Base-by-base conservation (phyloP, 2,329 filamentous ascomycete species). In the Xylariaceae sp. region DNA sequence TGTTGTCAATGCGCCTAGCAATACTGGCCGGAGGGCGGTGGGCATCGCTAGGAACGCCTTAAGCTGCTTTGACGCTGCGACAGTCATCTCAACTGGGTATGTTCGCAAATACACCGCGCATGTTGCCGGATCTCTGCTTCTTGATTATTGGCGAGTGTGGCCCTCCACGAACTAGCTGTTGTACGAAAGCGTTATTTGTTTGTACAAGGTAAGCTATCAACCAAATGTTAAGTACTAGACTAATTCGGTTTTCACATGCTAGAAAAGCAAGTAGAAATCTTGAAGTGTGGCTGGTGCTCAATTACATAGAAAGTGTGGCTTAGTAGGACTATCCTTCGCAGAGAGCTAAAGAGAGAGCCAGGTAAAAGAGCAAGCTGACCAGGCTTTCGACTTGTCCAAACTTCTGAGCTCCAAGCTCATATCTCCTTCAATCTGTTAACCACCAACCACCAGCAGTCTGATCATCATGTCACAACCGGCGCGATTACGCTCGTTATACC, bases 401-500 rank as follows among this genome's bases (percentile, higher is more conserved):
- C 13, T 30, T 8, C 27, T 8, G 8, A 30, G 8, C 27, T 30
- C 13, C 27, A 30, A 30, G 11, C 30, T 33, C n/a, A n/a, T n/a
- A n/a, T n/a, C n/a, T n/a, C n/a, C n/a, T n/a, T n/a, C 10, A 39
- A 3, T 20, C 46, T n/a, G 15, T 36, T 32, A 42, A 41, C 36
- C 6, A 33, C 30, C 3, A 15, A 4, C 24, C 18, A 35, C 10
- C 32, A 44, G 13, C 35, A 37, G 29, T 18, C 3, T 9, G 23
- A 15, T 21, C 44, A 48, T n/a, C 33, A 74, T 73, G 64, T 66
- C 75, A 2, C 71, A 67, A 52, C 71, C 79, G 58, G 70, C 81
- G 33, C 76, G 77, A 32, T 71, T 89, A 35, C 90, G 91, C 67
- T 85, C 91, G 29, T 81, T 96, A 69, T 97, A 97, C 81, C 90